phyloP scores from a whole-genome alignment of 345 rosid genomes.

The Nasturtium officinale region DNA sequence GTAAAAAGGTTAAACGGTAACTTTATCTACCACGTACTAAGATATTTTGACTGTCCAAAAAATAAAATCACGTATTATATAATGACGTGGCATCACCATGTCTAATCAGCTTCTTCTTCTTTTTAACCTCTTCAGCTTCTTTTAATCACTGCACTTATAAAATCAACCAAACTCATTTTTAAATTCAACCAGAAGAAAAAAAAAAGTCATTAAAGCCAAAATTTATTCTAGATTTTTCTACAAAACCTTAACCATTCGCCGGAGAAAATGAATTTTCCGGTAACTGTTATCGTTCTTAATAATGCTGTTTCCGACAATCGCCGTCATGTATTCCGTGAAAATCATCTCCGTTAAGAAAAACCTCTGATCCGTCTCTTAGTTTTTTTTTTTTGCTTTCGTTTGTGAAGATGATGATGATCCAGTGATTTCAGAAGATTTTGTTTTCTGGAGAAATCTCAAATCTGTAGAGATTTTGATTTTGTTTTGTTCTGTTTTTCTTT shows the following conservation, averaged over 20 bases:
- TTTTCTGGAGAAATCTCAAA: conserved; percentile 3
- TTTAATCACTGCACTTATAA: conserved; percentile 21
- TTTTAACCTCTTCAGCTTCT: conserved; percentile 33
- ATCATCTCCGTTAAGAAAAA: conserved; percentile 36
- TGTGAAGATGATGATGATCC: conserved; percentile 1
- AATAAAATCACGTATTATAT: conserved; percentile 9
- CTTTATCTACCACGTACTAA: conserved; percentile 17
- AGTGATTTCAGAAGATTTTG: conserved; percentile 19
- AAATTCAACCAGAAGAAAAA: background rate
- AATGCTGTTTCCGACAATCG: conserved; percentile 59
- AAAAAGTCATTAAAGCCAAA: too few relatives aligned
- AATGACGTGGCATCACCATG: conserved; percentile 34
- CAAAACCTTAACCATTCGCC: conserved; percentile 30
- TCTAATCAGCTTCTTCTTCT: conserved; percentile 34
- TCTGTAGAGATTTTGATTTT: background rate
- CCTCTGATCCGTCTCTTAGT: conserved; percentile 4
- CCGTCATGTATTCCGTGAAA: conserved; percentile 65
- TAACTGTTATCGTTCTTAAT: conserved; percentile 38
- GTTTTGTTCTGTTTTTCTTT: background rate
- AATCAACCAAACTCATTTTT: conserved; percentile 17
- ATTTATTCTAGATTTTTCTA: background rate
- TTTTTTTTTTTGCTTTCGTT: background rate
- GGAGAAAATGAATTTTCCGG: conserved; percentile 56
- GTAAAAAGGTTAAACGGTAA: conserved; percentile 8
- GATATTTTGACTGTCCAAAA: background rate